A percentile compares a stretch with the other conserved stretches of the same genome.
phyloP scores from a whole-genome alignment of 768 basidiomycete genomes.

The Termitomyces titanicus region DNA sequence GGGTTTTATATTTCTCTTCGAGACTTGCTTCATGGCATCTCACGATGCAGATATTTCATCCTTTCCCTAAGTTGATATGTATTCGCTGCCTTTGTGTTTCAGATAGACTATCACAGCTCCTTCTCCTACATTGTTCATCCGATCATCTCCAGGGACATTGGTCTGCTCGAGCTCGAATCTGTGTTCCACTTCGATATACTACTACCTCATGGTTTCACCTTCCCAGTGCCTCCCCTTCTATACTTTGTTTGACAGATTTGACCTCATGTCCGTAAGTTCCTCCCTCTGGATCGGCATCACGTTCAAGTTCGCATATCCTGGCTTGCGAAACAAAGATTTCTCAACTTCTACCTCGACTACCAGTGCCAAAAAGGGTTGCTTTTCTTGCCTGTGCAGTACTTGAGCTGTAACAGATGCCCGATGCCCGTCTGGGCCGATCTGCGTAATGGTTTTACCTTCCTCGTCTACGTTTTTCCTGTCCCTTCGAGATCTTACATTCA shows the following conservation, averaged over 20 bases:
- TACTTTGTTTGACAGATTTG: background rate
- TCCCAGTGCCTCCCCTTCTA: background rate
- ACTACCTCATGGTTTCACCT: conserved; percentile 4
- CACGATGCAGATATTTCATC: background rate
- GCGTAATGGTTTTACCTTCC: background rate
- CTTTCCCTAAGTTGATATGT: background rate
- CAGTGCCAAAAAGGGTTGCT: background rate
- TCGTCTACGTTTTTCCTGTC: background rate
- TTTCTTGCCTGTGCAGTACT: background rate
- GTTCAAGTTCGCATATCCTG: background rate
- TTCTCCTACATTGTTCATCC: background rate
- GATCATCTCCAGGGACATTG: conserved; percentile 11
- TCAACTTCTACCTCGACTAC: background rate
- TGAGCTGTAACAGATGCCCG: background rate
- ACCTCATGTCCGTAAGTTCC: background rate
- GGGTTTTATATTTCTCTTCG: background rate
- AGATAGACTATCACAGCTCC: background rate
- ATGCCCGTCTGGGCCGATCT: background rate
- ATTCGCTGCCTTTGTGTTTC: background rate
- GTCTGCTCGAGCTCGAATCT: background rate
- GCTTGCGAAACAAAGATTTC: background rate
- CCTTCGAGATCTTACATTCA: conserved; percentile 7
- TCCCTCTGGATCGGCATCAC: background rate
- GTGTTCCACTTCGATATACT: background rate
- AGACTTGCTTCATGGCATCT: background rate